Evolutionary conservation across 257 asterid genomes (phyloP), one percentile per base, ranked within the genome.

Genomic region (Petrea volubilis): DNA sequence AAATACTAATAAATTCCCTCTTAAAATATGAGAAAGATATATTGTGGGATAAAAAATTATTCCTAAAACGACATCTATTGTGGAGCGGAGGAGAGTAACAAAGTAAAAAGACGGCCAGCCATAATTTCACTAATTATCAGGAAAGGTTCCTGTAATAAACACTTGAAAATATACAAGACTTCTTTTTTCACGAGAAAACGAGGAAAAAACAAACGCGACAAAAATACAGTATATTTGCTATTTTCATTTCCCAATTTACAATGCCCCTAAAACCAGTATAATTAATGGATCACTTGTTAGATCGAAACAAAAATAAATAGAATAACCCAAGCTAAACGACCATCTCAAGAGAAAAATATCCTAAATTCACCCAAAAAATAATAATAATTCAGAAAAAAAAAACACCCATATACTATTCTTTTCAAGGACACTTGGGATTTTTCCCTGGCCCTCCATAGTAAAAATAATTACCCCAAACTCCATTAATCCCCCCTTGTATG

Each of bases 401-500:
- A 28, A 13, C 9, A 72, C 41, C 69, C 71, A 52, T 20, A 25
- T 57, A 60, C 27, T 33, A 10, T 18, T 6, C 0, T 12, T 15
- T 67, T 79, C 52, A 85, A 66, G 82, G 76, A 68, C 90, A 85
- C 56, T 79, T 79, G 34, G 84, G 13, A 73, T 80, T 85, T 85
- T 74, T 79, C 6, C 90, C 90, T 0, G 90, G 90, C n/a, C 90
- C 90, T 75, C 90, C 90, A 67, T 85, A 85, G 1, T 85, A 85
- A 73, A 85, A 82, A 55, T 85, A 85, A 73, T 77, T 77, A 0
- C 90, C 90, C 90, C 90, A 85, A 43, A 75, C 87, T 36, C 68
- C 67, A 33, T 85, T 85, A 60, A 79, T 60, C 15, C 87, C 90
- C 2, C 87, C 87, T 75, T 64, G 77, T 56, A 85, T 78, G 53